Evolutionary conservation across 345 rosid species (phyloP).

Genomic region (Aquilaria malaccensis): DNA sequence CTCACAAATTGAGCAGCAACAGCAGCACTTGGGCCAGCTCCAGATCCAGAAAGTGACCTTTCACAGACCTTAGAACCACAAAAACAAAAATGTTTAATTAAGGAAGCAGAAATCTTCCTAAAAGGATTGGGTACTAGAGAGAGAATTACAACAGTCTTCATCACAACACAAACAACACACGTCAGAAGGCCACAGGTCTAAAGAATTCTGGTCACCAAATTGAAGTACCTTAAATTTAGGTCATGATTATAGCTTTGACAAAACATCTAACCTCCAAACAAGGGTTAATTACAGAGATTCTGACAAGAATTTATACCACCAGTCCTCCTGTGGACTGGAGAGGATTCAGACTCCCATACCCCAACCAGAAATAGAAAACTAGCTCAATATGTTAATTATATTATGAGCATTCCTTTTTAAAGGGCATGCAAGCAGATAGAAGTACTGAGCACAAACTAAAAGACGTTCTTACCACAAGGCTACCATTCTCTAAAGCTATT

Average conservation of each 20-base stretch:
- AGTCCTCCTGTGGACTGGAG: too few relatives aligned
- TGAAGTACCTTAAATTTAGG: too few relatives aligned
- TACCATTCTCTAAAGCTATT: constrained; percentile 87
- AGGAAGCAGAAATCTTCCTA: background rate
- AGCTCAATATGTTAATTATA: too few relatives aligned
- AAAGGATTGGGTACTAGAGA: background rate
- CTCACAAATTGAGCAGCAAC: constrained; percentile 89
- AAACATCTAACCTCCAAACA: too few relatives aligned
- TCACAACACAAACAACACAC: background rate
- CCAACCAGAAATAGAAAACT: too few relatives aligned
- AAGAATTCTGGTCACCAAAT: background rate
- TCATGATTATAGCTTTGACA: too few relatives aligned
- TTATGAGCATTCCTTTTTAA: too few relatives aligned
- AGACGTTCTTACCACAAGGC: constrained; percentile 73
- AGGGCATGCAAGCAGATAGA: too few relatives aligned
- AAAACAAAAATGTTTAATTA: background rate
- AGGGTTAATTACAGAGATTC: too few relatives aligned
- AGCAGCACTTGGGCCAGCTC: constrained; percentile 78
- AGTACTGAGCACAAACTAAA: background rate
- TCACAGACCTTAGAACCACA: constrained; percentile 64
- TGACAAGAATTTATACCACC: too few relatives aligned
- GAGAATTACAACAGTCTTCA: background rate
- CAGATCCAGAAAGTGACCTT: constrained; percentile 96
- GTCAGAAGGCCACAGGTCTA: background rate
- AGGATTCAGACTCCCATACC: too few relatives aligned